Base-by-base conservation (phyloP, 2,329 filamentous ascomycete genomes). In the Coleophoma crateriformis region DNA sequence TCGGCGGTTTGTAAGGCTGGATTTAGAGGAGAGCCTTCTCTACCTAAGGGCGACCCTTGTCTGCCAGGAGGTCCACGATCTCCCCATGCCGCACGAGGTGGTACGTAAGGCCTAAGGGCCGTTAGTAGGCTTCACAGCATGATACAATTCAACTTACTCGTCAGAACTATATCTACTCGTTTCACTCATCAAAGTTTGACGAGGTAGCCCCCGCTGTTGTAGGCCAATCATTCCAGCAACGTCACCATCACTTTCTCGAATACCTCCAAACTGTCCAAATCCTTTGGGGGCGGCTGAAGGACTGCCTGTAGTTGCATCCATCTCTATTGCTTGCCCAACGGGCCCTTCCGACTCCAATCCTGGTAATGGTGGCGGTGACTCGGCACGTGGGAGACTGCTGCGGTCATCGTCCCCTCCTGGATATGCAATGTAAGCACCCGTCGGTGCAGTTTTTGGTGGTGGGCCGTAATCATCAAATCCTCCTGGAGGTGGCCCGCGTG, bases 171-270 rank as follows among this genome's bases (percentile, higher is more conserved):
- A 92, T 58, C 78, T 78, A 71, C 87, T 92, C 7, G 75, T 76
- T 10, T 88, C 85, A 55, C 83, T 88, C 63, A 76, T 73, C 34
- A 76, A 69, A 41, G 75, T 78, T 39, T 78, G 72, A 42, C 75
- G 71, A 7, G 71, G 68, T 42, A 70, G 60, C 56, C 4, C 66
- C 61, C 22, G 62, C 50, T 75, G 68, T 62, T 89, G 87, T 50
- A 89, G 68, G 32, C 80, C 82, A 33, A 89, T 76, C 84, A 90
- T 87, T 46, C 85, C 87, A 48, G 80, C 80, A 48, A 89, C 83
- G 64, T 90, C 86, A 1, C 76, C 77, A 61, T 90, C 85, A 57
- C 79, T 87, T 47, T 88, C 84, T 45, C 76, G 71, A 15, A 81
- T 65, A 46, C 70, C 63, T 32, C 66, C 70, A 49, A 73, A 75